Base-by-base conservation (phyloP, 164 flowering plant species). In the Saururus chinensis region DNA sequence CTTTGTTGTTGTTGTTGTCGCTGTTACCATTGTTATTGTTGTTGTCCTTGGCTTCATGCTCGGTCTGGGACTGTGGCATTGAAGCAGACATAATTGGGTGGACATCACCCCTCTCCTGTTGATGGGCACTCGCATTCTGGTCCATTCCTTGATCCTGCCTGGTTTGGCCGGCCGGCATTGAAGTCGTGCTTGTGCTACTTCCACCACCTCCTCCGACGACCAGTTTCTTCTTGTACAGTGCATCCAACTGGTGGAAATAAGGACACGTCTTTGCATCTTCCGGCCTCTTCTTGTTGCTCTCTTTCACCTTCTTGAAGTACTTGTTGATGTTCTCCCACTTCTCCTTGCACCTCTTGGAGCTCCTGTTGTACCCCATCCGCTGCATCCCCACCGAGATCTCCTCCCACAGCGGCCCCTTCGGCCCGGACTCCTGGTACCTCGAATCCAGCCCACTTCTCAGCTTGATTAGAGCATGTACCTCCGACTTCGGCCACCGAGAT, bases 301-400 rank as follows among this genome's bases (percentile, higher is more conserved):
- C 91, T 48, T 85, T 85, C 9, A 85, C 87, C 64, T 82, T 85
- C 70, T 81, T 82, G 74, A 75, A 82, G 74, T 82, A 85, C 77
- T 82, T 85, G 71, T 85, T 82, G 61, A 85, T 85, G 62, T 83
- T 85, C 73, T 85, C 90, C 90, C 90, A 85, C 72, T 85, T 85
- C 65, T 85, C 90, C 57, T 85, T 85, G 78, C 87, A 85, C 70
- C 87, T 74, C 69, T 82, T 82, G 40, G 87, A 62, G 56, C 77
- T 83, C 56, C 90, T 74, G 52, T 72, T 77, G 68, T 85, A 82
- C 0, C 90, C 87, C 73, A 79, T 66, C 56, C 70, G 58, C 35
- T 25, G 59, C 90, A 85, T 82, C 16, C 77, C 79, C 0, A 71
- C 63, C 0, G 87, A 81, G 56, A 85, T 77, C 68, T 85, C 91